phyloP scores from a whole-genome alignment of 306 rosid genomes.

The Inga oerstediana region DNA sequence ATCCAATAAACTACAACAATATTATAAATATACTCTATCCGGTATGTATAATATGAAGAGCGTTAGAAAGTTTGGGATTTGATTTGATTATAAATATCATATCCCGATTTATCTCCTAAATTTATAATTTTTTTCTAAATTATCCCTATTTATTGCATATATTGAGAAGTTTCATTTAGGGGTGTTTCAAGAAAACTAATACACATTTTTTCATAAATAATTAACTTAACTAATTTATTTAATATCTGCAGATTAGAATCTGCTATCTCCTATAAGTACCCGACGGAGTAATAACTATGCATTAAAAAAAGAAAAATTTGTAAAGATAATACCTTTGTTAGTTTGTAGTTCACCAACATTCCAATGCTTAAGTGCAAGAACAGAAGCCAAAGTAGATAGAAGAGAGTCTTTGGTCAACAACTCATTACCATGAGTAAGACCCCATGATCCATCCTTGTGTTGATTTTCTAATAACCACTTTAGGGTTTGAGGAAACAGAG shows the following conservation, averaged over 20 bases:
- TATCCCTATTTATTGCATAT: too few species aligned
- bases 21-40: neutral
- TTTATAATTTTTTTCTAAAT: too few species aligned
- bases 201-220: too few species aligned
- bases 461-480: slow-evolving; percentile 76
- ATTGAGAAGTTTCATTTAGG: too few species aligned
- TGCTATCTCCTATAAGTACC: too few species aligned
- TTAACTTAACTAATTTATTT: too few species aligned
- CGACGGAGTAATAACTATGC: neutral
- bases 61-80: too few species aligned
- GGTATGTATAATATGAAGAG: too few species aligned
- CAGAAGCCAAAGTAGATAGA: neutral
- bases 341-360: neutral
- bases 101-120: too few species aligned
- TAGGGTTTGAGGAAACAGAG: slow-evolving; percentile 72
- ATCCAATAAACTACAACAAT: neutral
- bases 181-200: too few species aligned
- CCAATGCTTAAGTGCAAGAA: neutral
- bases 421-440: slow-evolving; percentile 33
- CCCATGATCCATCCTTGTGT: slow-evolving; percentile 82
- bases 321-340: neutral
- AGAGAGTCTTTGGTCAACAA: neutral
- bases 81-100: too few species aligned
- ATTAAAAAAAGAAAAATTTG: neutral
- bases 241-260: too few species aligned